A percentile compares a stretch with the other conserved stretches of the same genome.
phyloP scores from a whole-genome alignment of 1,284 basidiomycete species.

The Cutaneotrichosporon mucoides region DNA sequence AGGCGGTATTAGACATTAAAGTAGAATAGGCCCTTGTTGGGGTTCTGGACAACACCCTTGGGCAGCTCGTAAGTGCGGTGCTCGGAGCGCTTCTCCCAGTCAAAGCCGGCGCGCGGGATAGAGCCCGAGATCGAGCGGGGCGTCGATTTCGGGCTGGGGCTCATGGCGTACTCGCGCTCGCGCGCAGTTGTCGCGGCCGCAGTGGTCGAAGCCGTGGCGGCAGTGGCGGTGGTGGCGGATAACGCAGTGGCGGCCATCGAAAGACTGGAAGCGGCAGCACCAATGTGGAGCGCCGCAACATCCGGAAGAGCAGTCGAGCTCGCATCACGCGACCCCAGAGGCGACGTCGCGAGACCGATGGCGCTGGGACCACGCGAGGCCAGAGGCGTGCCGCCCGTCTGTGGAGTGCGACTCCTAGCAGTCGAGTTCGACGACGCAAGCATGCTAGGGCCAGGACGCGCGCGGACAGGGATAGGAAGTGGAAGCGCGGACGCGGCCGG shows the following conservation, averaged over 20 bases:
- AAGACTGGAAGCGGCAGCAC: background rate
- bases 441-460: conserved; percentile 4
- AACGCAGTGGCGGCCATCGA: background rate
- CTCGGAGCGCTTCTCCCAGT: conserved; percentile 28
- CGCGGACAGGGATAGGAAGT: conserved; percentile 16
- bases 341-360: background rate
- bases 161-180: background rate
- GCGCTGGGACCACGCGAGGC: conserved; percentile 1
- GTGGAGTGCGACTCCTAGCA: conserved; percentile 15
- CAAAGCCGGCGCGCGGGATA: conserved; percentile 30
- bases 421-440: conserved; percentile 14
- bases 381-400: conserved; percentile 2
- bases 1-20: conserved; percentile 25
- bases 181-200: background rate
- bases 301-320: conserved; percentile 20
- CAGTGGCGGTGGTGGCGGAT: conserved; percentile 5
- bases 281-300: conserved; percentile 19
- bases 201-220: conserved; percentile 9
- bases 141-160: background rate
- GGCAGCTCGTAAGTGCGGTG: conserved; percentile 42
- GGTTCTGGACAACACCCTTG: conserved; percentile 33
- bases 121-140: conserved; percentile 1
- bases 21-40: conserved; percentile 44
- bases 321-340: background rate
- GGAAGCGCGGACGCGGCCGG: conserved; percentile 4